phyloP scores from a whole-genome alignment of 2,329 filamentous ascomycete species.

The Aspergillus sp. region DNA sequence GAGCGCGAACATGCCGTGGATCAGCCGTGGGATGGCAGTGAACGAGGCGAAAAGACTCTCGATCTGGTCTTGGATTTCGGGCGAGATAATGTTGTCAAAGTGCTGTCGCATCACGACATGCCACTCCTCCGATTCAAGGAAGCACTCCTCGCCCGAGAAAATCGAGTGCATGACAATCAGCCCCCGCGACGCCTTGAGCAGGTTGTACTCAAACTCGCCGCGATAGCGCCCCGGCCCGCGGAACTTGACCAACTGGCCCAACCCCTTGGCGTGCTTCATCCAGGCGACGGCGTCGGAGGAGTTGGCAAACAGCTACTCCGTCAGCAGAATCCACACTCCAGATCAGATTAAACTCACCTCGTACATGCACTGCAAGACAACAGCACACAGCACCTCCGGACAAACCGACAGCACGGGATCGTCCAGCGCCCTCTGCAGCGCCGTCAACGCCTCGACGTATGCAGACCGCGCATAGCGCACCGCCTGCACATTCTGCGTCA shows the following conservation, averaged over 20 bases:
- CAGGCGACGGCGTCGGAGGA: constrained; percentile 23
- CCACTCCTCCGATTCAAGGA: constrained; percentile 24
- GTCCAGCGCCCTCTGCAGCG: constrained; percentile 21
- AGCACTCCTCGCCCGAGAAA: constrained; percentile 27
- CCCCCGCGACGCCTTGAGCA: constrained; percentile 27
- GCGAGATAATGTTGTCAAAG: constrained; percentile 11
- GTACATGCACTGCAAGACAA: constrained; percentile 29
- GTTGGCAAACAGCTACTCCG: constrained; percentile 25
- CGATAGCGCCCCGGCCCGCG: constrained; percentile 22
- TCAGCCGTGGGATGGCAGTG: constrained; percentile 24
- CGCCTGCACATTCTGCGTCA: constrained; percentile 18
- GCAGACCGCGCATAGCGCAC: constrained; percentile 22
- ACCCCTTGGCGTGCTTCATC: constrained; percentile 31
- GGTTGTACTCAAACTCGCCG: constrained; percentile 20
- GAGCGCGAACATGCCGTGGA: constrained; percentile 25
- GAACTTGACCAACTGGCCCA: constrained; percentile 24
- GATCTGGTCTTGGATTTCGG: constrained; percentile 18
- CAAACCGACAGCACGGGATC: constrained; percentile 20
- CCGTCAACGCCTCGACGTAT: constrained; percentile 24
- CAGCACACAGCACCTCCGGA: constrained; percentile 27
- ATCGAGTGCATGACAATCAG: constrained; percentile 32
- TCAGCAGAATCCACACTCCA: constrained; percentile 1
- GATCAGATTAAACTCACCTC: constrained; percentile 19
- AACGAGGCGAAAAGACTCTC: constrained; percentile 28
- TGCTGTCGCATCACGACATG: constrained; percentile 25